These are phyloP conservation scores for Verticillium klebahnii DNA, from an alignment of 2,329 filamentous ascomycete species.

Conservation along the genomic window DNA sequence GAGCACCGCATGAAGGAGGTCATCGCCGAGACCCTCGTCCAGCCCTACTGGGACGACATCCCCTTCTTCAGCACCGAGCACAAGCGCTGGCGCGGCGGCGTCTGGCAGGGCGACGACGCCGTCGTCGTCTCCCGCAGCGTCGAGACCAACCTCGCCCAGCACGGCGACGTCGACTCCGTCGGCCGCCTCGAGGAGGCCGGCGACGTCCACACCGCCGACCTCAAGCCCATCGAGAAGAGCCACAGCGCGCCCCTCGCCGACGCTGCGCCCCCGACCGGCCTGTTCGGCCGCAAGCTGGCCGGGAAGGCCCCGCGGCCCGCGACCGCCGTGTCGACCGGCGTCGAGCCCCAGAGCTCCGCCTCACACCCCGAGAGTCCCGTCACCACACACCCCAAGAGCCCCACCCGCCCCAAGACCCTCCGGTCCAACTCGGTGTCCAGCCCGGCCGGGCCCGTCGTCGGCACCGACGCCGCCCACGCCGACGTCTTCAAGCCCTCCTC, in stretches of 20 bases:
- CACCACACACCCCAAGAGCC: slow-evolving; percentile 19
- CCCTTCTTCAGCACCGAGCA: slow-evolving; percentile 80
- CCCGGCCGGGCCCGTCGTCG: slow-evolving; percentile 60
- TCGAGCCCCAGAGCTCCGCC: slow-evolving; percentile 21
- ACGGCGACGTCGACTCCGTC: slow-evolving; percentile 44
- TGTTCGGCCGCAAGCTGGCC: slow-evolving; percentile 46
- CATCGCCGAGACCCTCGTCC: slow-evolving; percentile 83
- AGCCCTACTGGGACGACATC: slow-evolving; percentile 93
- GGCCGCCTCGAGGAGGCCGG: slow-evolving; percentile 36
- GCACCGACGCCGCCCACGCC: slow-evolving; percentile 61
- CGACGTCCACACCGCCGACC: slow-evolving; percentile 29
- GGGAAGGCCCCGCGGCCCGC: slow-evolving; percentile 38
- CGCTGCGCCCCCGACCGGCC: slow-evolving; percentile 29
- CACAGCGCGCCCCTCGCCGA: slow-evolving; percentile 44
- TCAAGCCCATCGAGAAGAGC: slow-evolving; percentile 51
- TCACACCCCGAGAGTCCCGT: too few species aligned
- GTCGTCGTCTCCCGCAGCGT: slow-evolving; percentile 31
- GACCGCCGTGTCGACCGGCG: slow-evolving; percentile 33
- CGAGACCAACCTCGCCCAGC: slow-evolving; percentile 33
- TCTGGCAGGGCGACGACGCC: slow-evolving; percentile 60
- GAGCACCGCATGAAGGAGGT: slow-evolving; percentile 94
- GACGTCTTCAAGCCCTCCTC: slow-evolving; percentile 57
- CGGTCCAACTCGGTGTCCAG: slow-evolving; percentile 57
- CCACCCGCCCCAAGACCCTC: slow-evolving; percentile 18
- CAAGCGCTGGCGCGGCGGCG: slow-evolving; percentile 78